phyloP scores from a whole-genome alignment of 495 filamentous ascomycete genomes.

The Pyrenopolyporus hunteri region DNA sequence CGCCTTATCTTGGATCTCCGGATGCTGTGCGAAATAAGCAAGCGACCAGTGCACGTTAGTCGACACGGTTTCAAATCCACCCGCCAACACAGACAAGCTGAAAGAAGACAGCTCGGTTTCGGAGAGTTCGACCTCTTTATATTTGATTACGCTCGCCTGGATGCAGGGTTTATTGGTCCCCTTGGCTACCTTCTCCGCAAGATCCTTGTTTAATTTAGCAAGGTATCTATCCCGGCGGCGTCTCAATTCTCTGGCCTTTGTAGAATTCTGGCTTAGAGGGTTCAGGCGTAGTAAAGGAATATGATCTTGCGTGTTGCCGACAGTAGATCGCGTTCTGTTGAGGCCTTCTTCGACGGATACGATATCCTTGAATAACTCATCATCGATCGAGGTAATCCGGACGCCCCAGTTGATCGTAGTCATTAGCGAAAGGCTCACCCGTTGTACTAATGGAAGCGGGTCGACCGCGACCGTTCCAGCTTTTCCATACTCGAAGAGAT shows the following conservation, averaged over 20 bases:
- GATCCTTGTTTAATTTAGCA: conserved; percentile 54
- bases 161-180: conserved; percentile 68
- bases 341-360: conserved; percentile 67
- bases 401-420: conserved; percentile 70
- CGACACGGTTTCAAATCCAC: conserved; percentile 68
- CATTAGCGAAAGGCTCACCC: conserved; percentile 61
- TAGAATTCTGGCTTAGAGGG: conserved; percentile 58
- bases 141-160: conserved; percentile 67
- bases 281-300: conserved; percentile 65
- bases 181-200: conserved; percentile 64
- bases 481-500: conserved; percentile 62
- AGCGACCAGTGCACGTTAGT: conserved; percentile 69
- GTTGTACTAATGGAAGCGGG: conserved; percentile 66
- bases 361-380: conserved; percentile 66
- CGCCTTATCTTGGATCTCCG: conserved; percentile 66
- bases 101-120: conserved; percentile 66
- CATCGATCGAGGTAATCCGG: conserved; percentile 62
- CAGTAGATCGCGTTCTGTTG: conserved; percentile 63
- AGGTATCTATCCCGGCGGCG: conserved; percentile 66
- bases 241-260: conserved; percentile 63
- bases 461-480: conserved; percentile 60
- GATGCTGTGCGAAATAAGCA: conserved; percentile 60
- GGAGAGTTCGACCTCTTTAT: conserved; percentile 64
- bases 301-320: conserved; percentile 69
- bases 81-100: conserved; percentile 67